phyloP scores from a whole-genome alignment of 139 green algal species.

The Tetratostichococcus sp. region DNA sequence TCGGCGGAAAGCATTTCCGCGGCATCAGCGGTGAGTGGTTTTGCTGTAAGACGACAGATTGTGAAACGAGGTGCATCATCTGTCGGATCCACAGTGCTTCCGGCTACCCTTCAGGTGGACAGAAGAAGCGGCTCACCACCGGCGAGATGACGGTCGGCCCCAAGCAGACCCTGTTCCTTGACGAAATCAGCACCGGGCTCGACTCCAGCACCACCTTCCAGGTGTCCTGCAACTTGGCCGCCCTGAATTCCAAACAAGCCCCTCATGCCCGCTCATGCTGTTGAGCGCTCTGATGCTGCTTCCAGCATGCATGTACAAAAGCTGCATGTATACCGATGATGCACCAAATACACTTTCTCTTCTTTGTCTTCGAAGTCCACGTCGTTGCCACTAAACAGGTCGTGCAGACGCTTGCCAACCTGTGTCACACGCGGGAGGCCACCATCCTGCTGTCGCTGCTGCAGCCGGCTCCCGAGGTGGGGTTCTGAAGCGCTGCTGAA shows the following conservation, averaged over 20 bases:
- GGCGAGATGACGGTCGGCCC: slow-evolving; percentile 56
- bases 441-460: slow-evolving; percentile 32
- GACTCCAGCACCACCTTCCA: slow-evolving; percentile 54
- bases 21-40: too few relatives aligned
- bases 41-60: too few relatives aligned
- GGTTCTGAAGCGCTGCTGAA: too few relatives aligned
- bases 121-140: slow-evolving; percentile 54
- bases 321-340: too few relatives aligned
- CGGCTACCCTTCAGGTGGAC: slow-evolving; percentile 42
- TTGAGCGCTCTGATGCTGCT: not conserved
- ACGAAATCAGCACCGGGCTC: slow-evolving; percentile 51
- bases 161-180: slow-evolving; percentile 36
- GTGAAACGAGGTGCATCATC: too few relatives aligned
- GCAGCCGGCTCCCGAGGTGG: slow-evolving; percentile 37
- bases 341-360: too few relatives aligned
- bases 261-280: not conserved
- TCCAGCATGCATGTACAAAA: not conserved
- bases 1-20: slow-evolving; percentile 49
- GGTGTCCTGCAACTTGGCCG: slow-evolving; percentile 13
- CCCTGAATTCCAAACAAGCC: not conserved
- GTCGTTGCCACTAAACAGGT: too few relatives aligned
- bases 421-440: not conserved
- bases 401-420: too few relatives aligned
- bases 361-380: too few relatives aligned
- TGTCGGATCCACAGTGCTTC: too few relatives aligned